phyloP scores from a whole-genome alignment of 2,329 filamentous ascomycete genomes.

The Ascochyta clinopodiicola region DNA sequence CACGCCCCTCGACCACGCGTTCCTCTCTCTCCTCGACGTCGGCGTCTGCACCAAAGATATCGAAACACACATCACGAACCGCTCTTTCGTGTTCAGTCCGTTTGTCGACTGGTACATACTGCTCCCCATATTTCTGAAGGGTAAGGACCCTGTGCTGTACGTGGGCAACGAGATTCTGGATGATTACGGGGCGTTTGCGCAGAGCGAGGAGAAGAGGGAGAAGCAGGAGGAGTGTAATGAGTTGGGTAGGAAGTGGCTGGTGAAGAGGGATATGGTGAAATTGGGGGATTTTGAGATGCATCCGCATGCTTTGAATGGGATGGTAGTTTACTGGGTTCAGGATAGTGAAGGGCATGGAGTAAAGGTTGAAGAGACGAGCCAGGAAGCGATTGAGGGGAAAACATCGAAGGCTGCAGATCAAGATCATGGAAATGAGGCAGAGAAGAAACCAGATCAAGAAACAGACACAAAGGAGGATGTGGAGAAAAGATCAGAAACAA shows the following conservation, averaged over 20 bases:
- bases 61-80: constrained; percentile 27
- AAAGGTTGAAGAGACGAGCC: neutral
- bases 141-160: constrained; percentile 41
- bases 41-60: constrained; percentile 20
- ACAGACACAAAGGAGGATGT: neutral
- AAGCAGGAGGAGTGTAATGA: constrained; percentile 37
- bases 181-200: constrained; percentile 37
- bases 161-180: constrained; percentile 47
- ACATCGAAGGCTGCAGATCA: neutral
- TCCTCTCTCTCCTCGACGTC: constrained; percentile 35
- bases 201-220: constrained; percentile 31
- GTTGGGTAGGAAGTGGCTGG: constrained; percentile 35
- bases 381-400: neutral
- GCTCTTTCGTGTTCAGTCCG: constrained; percentile 43
- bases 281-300: constrained; percentile 41
- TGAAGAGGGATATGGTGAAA: constrained; percentile 19
- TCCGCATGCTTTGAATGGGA: constrained; percentile 40
- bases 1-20: constrained; percentile 38
- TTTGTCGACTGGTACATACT: constrained; percentile 48
- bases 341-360: neutral
- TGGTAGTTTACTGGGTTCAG: constrained; percentile 38
- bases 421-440: neutral
- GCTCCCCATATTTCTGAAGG: constrained; percentile 38
- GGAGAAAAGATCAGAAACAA: neutral
- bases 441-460: neutral